Evolutionary conservation across 163 green algal genomes (phyloP).

Genomic region (Chlorella variabilis): DNA sequence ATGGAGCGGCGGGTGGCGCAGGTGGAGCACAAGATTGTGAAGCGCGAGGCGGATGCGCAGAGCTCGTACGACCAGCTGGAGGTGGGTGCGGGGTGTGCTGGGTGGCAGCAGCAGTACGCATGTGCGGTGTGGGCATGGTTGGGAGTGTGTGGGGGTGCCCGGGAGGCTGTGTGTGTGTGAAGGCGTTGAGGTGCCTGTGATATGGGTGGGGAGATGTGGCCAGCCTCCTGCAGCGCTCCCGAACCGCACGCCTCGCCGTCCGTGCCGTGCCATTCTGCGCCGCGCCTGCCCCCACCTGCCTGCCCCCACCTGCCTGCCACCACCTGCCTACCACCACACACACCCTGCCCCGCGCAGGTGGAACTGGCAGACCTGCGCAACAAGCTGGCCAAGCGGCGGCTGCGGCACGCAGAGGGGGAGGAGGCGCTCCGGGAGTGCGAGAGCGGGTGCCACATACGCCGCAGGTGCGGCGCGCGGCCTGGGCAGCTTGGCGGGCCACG

Average conservation of each 20-base stretch:
- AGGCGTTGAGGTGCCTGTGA: too few relatives aligned
- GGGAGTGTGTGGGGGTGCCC: background rate
- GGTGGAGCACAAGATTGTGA: constrained; percentile 7
- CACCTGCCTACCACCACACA: too few relatives aligned
- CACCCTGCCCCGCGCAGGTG: background rate
- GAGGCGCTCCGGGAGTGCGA: background rate
- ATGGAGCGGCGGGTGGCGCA: background rate
- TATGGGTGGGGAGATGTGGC: too few relatives aligned
- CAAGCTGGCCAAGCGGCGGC: background rate
- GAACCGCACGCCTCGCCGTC: too few relatives aligned
- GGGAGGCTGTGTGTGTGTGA: too few relatives aligned
- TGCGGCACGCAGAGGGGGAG: background rate
- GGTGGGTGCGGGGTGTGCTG: background rate
- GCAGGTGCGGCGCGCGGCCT: background rate
- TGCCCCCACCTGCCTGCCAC: background rate
- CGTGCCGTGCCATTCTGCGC: too few relatives aligned
- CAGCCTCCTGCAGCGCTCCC: too few relatives aligned
- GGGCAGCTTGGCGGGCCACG: too few relatives aligned
- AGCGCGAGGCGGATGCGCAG: background rate
- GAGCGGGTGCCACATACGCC: background rate
- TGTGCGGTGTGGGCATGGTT: background rate
- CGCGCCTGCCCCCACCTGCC: too few relatives aligned
- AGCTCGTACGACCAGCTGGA: background rate
- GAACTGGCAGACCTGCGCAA: background rate
- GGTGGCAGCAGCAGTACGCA: background rate